Base-by-base conservation (phyloP, 495 filamentous ascomycete genomes). In the Lichina pygmaea region DNA sequence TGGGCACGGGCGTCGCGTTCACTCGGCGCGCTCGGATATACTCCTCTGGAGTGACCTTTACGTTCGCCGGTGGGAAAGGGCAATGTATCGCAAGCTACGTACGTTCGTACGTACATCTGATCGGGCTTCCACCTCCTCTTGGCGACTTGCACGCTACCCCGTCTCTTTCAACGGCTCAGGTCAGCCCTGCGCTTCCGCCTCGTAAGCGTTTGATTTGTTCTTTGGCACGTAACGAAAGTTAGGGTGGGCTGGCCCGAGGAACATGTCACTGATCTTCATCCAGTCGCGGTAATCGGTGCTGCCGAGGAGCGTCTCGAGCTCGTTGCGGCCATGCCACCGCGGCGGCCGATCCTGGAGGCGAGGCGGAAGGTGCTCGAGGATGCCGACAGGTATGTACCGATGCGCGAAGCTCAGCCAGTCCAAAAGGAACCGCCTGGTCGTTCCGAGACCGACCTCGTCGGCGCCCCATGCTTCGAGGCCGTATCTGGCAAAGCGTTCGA, bases 181-280 rank as follows among this genome's bases (percentile, higher is more conserved):
- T 24, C 24, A 78, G 7, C 74, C 75, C 52, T 79, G 72, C 0
- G 72, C 66, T 49, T 77, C 66, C 15, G 65, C 62, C 52, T 75
- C 73, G 52, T 76, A 92, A 47, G 73, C 69, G 56, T 93, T 92
- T 10, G 80, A 86, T 62, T 93, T 94, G 61, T 97, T 89, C 65
- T 97, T 97, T n/a, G 89, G 89, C 60, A 82, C 76, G 61, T 95
- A 97, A 47, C 77, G 75, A 68, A 95, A 97, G 55, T 80, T 74
- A 43, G 77, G 70, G 47, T 91, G 83, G 31, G 82, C 78, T 34
- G 85, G 83, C 13, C 89, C 89, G 11, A 97, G 70, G 64, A 92
- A 95, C 85, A 97, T 95, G 53, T 97, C 89, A 54, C 84, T 89
- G 55, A 97, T 91, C 67, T 93, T 95, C 53, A 97, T 81, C 89